phyloP scores from a whole-genome alignment of 2,329 filamentous ascomycete species.

The Botrytis deweyae region DNA sequence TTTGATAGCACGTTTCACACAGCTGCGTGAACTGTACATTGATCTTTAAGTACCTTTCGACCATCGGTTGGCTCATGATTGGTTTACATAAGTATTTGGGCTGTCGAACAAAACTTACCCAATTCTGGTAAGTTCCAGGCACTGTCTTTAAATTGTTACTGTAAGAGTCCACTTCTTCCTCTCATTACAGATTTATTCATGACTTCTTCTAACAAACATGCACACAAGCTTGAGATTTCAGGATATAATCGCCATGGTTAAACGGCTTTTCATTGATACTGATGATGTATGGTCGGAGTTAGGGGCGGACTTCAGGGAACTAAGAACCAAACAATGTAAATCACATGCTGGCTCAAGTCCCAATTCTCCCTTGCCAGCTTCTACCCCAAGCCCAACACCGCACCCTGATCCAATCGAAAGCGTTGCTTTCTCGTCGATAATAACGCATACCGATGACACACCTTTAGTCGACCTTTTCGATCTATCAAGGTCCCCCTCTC shows the following conservation, averaged over 20 bases:
- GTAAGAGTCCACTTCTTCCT: neutral
- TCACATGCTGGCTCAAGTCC: neutral
- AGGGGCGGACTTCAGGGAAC: neutral
- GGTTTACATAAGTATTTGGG: too few relatives aligned
- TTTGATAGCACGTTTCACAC: neutral
- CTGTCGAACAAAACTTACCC: neutral
- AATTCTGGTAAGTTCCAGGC: neutral
- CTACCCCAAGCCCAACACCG: too few relatives aligned
- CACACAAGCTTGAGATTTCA: neutral
- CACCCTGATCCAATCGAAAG: neutral
- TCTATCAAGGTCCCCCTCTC: neutral
- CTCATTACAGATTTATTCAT: neutral
- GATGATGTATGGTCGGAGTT: neutral
- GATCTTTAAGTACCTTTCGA: neutral
- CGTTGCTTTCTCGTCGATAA: neutral
- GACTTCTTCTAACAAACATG: neutral
- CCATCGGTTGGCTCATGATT: neutral
- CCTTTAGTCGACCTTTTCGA: neutral
- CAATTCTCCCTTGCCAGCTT: neutral
- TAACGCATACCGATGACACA: neutral
- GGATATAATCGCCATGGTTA: neutral
- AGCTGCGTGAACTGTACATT: neutral
- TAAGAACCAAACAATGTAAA: neutral
- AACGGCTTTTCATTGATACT: neutral
- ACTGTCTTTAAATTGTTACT: neutral